Base-by-base conservation (phyloP, 306 rosid species). In the Herpetospermum pedunculosum region DNA sequence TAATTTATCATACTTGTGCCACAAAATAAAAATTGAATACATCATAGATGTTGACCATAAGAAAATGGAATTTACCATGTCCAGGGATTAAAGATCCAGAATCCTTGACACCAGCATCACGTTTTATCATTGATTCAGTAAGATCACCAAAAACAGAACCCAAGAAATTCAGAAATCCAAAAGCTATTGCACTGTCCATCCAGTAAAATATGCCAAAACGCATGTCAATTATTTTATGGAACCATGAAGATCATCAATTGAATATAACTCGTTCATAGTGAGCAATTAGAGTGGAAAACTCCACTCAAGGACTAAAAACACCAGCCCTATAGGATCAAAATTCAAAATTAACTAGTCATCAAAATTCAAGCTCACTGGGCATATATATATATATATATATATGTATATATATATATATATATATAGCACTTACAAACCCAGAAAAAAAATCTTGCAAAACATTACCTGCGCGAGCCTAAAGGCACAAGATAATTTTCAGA, bases 111-210 rank as follows among this genome's bases (percentile, higher is more conserved):
- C 97, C 97, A 41, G 99, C 99, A 32, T 94, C 99, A 9, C 97
- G 95, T 80, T 94, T 94, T 84, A 94, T 94, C 99, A 91, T 94
- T 40, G 99, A 94, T 82, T 94, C 97, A 37, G 97, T 94, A 72
- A 94, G 99, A 83, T 94, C 96, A 41, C 99, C 99, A 76, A 91
- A 94, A 52, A 91, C 81, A 70, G 96, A 91, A 34, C 87, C 99
- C 23, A 91, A 72, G 87, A 94, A 94, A 75, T 76, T 94, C 87
- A 91, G 86, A 84, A 88, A 69, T 25, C 97, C 97, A 78, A 91
- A 89, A 77, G 85, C 95, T 68, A 88, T 81, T 21, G 92, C 86
- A 2, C 97, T 91, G 92, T 57, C 85, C 69, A 49, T 57, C 85
- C 69, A 49, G 53, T 67, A n/a, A 55, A 58, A 60, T 26, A 59